phyloP scores from a whole-genome alignment of 129 eudicot genomes.

The Calendula officinalis region DNA sequence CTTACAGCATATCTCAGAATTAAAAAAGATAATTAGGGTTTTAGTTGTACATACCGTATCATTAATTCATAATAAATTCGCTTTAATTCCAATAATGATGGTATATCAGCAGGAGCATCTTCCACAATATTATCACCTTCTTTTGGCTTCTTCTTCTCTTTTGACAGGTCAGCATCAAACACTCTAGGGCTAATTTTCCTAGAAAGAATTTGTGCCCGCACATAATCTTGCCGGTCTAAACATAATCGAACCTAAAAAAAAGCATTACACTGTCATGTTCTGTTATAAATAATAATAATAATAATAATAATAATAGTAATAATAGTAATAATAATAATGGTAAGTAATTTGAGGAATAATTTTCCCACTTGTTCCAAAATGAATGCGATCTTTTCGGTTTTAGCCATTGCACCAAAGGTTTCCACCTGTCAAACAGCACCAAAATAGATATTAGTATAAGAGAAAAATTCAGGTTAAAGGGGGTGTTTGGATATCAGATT shows the following conservation, averaged over 20 bases:
- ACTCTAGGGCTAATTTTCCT: constrained; percentile 93
- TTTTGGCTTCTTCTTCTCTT: constrained; percentile 84
- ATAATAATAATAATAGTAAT: neutral
- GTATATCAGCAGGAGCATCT: constrained; percentile 87
- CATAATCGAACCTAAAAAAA: constrained; percentile 85
- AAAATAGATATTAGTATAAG: neutral
- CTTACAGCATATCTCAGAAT: neutral
- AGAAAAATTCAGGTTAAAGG: neutral
- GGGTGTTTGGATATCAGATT: neutral
- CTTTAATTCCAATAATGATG: constrained; percentile 70
- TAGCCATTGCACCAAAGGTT: constrained; percentile 96
- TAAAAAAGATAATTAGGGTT: neutral
- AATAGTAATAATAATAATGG: neutral
- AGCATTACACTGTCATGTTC: neutral
- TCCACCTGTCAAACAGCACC: constrained; percentile 57
- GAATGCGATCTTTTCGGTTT: constrained; percentile 87
- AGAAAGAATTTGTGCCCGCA: constrained; percentile 94
- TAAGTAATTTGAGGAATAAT: neutral
- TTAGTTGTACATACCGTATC: constrained; percentile 52
- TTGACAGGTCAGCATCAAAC: constrained; percentile 75
- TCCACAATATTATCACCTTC: constrained; percentile 76
- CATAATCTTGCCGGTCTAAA: constrained; percentile 83
- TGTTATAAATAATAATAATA: neutral
- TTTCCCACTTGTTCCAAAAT: constrained; percentile 80
- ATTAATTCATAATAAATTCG: constrained; percentile 77